phyloP scores from a whole-genome alignment of 2,329 filamentous ascomycete species.

The Pestalotiopsis sp. region DNA sequence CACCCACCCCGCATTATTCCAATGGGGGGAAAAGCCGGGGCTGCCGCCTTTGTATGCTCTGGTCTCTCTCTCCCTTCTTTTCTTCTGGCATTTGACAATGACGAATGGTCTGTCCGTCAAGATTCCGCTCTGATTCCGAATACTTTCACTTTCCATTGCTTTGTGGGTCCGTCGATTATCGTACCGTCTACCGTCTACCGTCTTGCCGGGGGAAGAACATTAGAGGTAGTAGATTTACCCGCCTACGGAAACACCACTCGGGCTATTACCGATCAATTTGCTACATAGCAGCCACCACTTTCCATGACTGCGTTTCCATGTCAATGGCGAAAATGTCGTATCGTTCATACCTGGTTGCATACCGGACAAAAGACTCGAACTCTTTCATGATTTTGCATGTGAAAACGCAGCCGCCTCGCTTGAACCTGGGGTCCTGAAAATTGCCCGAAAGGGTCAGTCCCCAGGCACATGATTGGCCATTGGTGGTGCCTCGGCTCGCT shows the following conservation, averaged over 20 bases:
- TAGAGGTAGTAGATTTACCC: not conserved
- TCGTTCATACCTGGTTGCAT: too few relatives aligned
- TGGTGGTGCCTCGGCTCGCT: not conserved
- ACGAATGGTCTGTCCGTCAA: slow-evolving; percentile 9
- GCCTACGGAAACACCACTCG: too few relatives aligned
- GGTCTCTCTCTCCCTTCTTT: slow-evolving; percentile 8
- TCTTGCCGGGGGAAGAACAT: not conserved
- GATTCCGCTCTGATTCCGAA: not conserved
- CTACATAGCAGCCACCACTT: too few relatives aligned
- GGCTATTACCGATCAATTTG: too few relatives aligned
- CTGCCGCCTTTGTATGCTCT: not conserved
- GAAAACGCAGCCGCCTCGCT: not conserved
- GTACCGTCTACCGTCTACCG: not conserved
- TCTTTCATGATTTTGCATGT: not conserved
- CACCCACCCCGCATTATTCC: slow-evolving; percentile 7
- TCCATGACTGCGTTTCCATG: too few relatives aligned
- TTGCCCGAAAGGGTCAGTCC: slow-evolving; percentile 4
- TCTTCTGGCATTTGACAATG: slow-evolving; percentile 23
- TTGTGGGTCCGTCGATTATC: not conserved
- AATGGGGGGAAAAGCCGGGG: slow-evolving; percentile 23
- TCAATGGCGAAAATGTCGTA: too few relatives aligned
- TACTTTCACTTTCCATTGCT: not conserved
- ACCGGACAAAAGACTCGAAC: too few relatives aligned
- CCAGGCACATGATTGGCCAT: not conserved
- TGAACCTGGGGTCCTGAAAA: not conserved